Evolutionary conservation across 1,284 basidiomycete species (phyloP).

Genomic region (Stygiomarasmius scandens): DNA sequence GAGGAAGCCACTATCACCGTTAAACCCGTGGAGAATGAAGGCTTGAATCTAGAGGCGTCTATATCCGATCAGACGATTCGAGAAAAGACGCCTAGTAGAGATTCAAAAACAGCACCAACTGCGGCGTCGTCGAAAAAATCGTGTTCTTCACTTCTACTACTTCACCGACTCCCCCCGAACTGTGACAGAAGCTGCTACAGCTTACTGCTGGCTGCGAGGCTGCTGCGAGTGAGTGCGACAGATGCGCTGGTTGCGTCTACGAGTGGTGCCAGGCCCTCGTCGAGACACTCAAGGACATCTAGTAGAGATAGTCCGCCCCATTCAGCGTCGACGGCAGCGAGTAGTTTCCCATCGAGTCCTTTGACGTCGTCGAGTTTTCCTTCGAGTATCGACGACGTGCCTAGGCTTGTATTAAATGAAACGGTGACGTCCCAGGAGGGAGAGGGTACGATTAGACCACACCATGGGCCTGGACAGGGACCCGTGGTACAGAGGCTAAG

Average conservation of each 20-base stretch:
- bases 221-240: background rate
- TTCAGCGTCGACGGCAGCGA: background rate
- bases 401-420: conserved; percentile 3
- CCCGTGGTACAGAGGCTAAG: background rate
- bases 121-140: no score
- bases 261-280: background rate
- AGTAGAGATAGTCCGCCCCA: background rate
- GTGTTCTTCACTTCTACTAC: background rate
- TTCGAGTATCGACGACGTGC: conserved; percentile 26
- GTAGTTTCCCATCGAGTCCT: background rate
- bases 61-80: no score
- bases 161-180: background rate
- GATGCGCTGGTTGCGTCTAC: background rate
- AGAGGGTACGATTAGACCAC: conserved; percentile 2
- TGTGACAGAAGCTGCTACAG: background rate
- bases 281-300: background rate
- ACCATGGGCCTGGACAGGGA: no score
- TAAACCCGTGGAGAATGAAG: no score
- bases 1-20: no score
- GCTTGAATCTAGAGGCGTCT: no score
- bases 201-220: no score
- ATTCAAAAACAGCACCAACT: no score
- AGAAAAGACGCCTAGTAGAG: no score
- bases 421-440: conserved; percentile 11
- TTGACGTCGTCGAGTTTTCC: conserved; percentile 16